Evolutionary conservation across 1,284 basidiomycete species (phyloP).

Genomic region (Bjerkandera adusta): DNA sequence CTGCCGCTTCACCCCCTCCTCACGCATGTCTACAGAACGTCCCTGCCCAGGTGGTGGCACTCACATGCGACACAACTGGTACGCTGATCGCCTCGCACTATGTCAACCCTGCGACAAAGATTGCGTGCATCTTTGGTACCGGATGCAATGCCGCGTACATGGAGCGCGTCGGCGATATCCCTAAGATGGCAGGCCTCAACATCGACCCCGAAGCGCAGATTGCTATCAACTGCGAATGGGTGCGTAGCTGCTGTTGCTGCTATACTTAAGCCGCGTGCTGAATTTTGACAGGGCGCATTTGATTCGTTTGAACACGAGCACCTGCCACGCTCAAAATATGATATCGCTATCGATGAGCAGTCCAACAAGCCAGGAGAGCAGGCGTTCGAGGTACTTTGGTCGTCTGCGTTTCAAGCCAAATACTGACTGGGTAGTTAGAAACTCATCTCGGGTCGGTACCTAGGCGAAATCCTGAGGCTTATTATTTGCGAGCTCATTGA

Average conservation of each 20-base stretch:
- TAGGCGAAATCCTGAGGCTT: constrained; percentile 94
- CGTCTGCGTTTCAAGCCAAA: background rate
- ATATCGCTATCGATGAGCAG: constrained; percentile 87
- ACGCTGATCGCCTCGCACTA: constrained; percentile 97
- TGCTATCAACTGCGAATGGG: constrained; percentile 98
- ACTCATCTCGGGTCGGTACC: constrained; percentile 97
- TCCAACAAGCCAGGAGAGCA: constrained; percentile 98
- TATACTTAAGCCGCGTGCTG: background rate
- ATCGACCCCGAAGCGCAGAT: constrained; percentile 75
- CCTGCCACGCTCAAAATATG: constrained; percentile 93
- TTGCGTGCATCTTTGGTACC: constrained; percentile 96
- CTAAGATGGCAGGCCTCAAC: constrained; percentile 77
- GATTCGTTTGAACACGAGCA: constrained; percentile 96
- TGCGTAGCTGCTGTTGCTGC: constrained; percentile 35
- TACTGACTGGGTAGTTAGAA: constrained; percentile 53
- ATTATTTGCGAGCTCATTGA: constrained; percentile 96
- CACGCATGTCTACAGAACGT: constrained; percentile 46
- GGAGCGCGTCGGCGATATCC: constrained; percentile 79
- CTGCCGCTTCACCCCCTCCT: constrained; percentile 3
- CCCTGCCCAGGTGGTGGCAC: constrained; percentile 77
- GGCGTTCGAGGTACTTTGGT: constrained; percentile 68
- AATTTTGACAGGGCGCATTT: constrained; percentile 78
- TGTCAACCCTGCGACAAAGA: constrained; percentile 87
- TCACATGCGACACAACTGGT: constrained; percentile 98
- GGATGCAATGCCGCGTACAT: constrained; percentile 98